Evolutionary conservation across 768 basidiomycete genomes (phyloP).

Genomic region (Naganishia friedmannii): DNA sequence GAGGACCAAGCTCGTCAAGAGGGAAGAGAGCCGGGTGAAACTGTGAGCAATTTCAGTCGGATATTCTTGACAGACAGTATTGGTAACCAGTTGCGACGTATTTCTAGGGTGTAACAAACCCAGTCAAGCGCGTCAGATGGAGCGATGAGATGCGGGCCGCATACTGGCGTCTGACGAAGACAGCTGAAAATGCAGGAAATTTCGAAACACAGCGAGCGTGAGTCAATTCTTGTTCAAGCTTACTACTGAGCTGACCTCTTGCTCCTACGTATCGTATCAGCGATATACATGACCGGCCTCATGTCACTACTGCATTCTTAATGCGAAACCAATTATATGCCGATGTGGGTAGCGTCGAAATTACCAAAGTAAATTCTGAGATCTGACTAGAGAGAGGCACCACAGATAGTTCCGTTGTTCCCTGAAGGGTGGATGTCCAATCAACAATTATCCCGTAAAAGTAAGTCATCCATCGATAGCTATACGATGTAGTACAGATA

Average conservation of each 20-base stretch:
- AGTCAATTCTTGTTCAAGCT: not conserved
- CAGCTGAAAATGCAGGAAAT: slow-evolving; percentile 1
- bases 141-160: slow-evolving; percentile 7
- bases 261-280: not conserved
- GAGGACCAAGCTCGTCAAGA: not conserved
- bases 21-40: not conserved
- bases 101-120: not conserved
- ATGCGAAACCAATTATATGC: not conserved
- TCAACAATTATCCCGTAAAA: slow-evolving; percentile 39
- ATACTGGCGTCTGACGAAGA: slow-evolving; percentile 6
- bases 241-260: not conserved
- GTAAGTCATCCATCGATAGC: slow-evolving; percentile 36
- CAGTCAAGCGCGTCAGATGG: not conserved
- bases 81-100: not conserved
- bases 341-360: not conserved
- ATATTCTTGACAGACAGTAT: no score
- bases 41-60: not conserved
- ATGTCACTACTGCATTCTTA: not conserved
- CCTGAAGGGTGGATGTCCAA: slow-evolving; percentile 43
- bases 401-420: slow-evolving; percentile 39
- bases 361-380: not conserved
- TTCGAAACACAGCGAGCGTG: slow-evolving; percentile 11
- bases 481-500: not conserved
- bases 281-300: not conserved
- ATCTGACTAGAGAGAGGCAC: not conserved